Conservation (phyloP, 176 grass and related monocot genomes). For the Tuctoria greenei region DNA sequence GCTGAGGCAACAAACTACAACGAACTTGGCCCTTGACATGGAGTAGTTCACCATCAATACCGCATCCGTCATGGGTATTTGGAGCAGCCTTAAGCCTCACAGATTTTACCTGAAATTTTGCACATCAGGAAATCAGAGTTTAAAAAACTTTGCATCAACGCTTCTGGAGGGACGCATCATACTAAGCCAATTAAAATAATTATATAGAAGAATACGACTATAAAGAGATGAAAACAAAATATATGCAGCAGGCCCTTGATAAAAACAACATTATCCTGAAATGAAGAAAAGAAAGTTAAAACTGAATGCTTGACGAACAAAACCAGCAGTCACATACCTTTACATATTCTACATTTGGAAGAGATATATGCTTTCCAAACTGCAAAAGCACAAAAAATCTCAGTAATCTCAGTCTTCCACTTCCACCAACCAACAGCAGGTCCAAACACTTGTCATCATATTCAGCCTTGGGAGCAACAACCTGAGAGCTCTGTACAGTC, state of each 20-base stretch:
- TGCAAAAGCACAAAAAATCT: slow-evolving; percentile 95
- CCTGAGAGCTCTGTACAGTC: slow-evolving; percentile 97
- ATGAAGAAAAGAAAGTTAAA: background rate
- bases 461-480: slow-evolving; percentile 93
- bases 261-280: slow-evolving; percentile 25
- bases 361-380: slow-evolving; percentile 92
- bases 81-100: slow-evolving; percentile 77
- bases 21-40: slow-evolving; percentile 74
- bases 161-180: background rate
- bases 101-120: slow-evolving; percentile 75
- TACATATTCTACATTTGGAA: slow-evolving; percentile 88
- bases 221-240: background rate
- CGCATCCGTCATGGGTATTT: slow-evolving; percentile 79
- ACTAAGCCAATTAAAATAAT: background rate
- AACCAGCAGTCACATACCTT: slow-evolving; percentile 60
- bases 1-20: slow-evolving; percentile 89
- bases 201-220: slow-evolving; percentile 16
- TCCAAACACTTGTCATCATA: slow-evolving; percentile 92
- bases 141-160: background rate
- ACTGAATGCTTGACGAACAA: slow-evolving; percentile 21
- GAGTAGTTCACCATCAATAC: slow-evolving; percentile 92
- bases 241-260: slow-evolving; percentile 13
- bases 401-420: slow-evolving; percentile 76
- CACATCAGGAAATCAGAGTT: slow-evolving; percentile 9
- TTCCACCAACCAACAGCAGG: slow-evolving; percentile 87